These are phyloP conservation scores for Nephelium lappaceum DNA, from an alignment of 345 rosid species.

Conservation along the genomic window DNA sequence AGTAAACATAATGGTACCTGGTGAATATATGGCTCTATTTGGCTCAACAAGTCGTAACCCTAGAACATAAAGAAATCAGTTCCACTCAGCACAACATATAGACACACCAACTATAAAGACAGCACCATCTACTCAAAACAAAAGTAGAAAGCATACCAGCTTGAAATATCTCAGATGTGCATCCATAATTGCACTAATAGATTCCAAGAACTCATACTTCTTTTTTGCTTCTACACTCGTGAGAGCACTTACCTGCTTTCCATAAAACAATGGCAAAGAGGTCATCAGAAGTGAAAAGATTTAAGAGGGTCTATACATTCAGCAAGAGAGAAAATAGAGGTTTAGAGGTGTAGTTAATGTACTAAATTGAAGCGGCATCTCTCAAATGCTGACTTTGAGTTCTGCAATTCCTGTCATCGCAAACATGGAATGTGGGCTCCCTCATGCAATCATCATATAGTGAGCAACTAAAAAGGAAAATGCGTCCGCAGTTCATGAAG, in stretches of 20 bases:
- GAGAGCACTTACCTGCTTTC: conserved; percentile 78
- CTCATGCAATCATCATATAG: not conserved
- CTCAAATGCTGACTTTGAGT: conserved; percentile 87
- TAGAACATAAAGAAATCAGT: conserved; percentile 41
- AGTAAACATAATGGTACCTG: conserved; percentile 49
- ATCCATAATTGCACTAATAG: conserved; percentile 88
- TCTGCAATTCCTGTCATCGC: conserved; percentile 67
- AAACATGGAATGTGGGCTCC: not conserved
- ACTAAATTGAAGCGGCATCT: conserved; percentile 89
- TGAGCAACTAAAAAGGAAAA: not conserved
- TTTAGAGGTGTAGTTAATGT: conserved; percentile 33
- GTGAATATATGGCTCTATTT: conserved; percentile 81
- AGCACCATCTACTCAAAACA: conserved; percentile 13
- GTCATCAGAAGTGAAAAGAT: conserved; percentile 33
- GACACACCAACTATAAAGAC: conserved; percentile 6
- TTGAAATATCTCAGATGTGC: conserved; percentile 85
- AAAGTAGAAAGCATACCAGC: conserved; percentile 51
- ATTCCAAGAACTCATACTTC: conserved; percentile 89
- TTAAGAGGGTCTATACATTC: not conserved
- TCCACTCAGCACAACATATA: conserved; percentile 17
- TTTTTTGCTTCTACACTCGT: conserved; percentile 82
- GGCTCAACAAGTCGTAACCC: conserved; percentile 77
- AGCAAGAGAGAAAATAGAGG: conserved; percentile 9
- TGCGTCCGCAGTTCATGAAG: not conserved
- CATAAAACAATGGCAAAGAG: conserved; percentile 50